Percentiles rank a stretch among this genome's conserved stretches.
Evolutionary conservation across 2,329 filamentous ascomycete species (phyloP).

Genomic region (Stromatinia cepivora): DNA sequence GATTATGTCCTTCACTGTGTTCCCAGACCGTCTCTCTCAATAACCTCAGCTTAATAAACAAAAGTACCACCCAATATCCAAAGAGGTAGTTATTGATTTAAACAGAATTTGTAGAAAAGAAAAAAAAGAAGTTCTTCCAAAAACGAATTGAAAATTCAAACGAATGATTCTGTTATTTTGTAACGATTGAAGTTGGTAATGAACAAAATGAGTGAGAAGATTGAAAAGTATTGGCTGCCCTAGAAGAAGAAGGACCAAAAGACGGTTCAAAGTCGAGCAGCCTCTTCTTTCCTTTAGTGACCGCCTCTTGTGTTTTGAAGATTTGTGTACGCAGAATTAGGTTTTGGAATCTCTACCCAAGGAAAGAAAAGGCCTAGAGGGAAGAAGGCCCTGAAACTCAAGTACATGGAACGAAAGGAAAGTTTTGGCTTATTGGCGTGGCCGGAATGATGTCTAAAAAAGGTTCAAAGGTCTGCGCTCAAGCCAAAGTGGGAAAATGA

Average conservation of each 20-base stretch:
- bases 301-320: background rate
- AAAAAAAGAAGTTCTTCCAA: constrained; percentile 21
- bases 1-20: constrained; percentile 1
- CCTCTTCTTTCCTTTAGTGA: constrained; percentile 16
- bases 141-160: constrained; percentile 23
- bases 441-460: constrained; percentile 9
- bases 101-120: constrained; percentile 17
- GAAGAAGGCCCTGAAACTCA: background rate
- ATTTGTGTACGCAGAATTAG: too few species aligned
- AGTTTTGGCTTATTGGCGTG: background rate
- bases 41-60: constrained; percentile 9
- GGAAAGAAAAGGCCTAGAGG: background rate
- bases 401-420: background rate
- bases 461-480: constrained; percentile 1
- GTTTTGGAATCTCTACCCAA: background rate
- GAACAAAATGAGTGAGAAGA: background rate
- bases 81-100: constrained; percentile 13
- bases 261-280: constrained; percentile 2
- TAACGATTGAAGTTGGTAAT: background rate
- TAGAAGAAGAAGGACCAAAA: background rate
- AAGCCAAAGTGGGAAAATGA: constrained; percentile 1
- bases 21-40: constrained; percentile 1
- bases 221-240: background rate
- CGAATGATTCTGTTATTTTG: constrained; percentile 19
- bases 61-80: constrained; percentile 22